A percentile compares a stretch with the other conserved stretches of the same genome.
Evolutionary conservation across 768 basidiomycete species (phyloP).

Genomic region (Pilatotrama ljubarskyi): DNA sequence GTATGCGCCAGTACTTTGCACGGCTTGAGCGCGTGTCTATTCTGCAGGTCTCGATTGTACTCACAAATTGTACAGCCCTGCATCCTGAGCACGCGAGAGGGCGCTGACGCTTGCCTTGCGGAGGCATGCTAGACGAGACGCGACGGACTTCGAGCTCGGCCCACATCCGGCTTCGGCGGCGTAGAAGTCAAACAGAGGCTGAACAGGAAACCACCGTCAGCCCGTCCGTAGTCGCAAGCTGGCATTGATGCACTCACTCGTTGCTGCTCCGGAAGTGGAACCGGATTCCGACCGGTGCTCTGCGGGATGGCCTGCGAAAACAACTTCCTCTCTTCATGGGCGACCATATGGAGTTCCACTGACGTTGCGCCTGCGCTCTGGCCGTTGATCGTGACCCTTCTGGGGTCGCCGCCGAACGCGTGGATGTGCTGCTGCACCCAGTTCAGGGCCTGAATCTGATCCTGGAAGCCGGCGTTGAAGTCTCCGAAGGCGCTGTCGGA

Average conservation of each 20-base stretch:
- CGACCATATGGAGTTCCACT: slow-evolving; percentile 59
- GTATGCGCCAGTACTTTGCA: slow-evolving; percentile 42
- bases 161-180: slow-evolving; percentile 52
- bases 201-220: neutral
- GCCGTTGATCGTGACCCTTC: slow-evolving; percentile 52
- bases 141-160: slow-evolving; percentile 29
- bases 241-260: slow-evolving; percentile 37
- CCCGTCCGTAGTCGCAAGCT: neutral
- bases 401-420: slow-evolving; percentile 42
- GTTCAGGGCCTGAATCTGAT: slow-evolving; percentile 47
- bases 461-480: slow-evolving; percentile 54
- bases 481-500: slow-evolving; percentile 42
- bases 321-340: slow-evolving; percentile 38
- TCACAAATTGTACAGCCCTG: slow-evolving; percentile 43
- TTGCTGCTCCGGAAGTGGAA: slow-evolving; percentile 53
- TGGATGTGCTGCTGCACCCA: slow-evolving; percentile 42
- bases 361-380: slow-evolving; percentile 59
- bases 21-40: neutral
- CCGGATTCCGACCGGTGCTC: slow-evolving; percentile 54
- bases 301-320: slow-evolving; percentile 63
- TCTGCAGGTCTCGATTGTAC: slow-evolving; percentile 22
- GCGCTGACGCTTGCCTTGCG: slow-evolving; percentile 51
- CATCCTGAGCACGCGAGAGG: slow-evolving; percentile 56
- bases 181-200: slow-evolving; percentile 57
- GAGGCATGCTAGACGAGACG: slow-evolving; percentile 45